Conservation (phyloP, 352 stramenopile genomes). For the Peronosclerospora sorghi region DNA sequence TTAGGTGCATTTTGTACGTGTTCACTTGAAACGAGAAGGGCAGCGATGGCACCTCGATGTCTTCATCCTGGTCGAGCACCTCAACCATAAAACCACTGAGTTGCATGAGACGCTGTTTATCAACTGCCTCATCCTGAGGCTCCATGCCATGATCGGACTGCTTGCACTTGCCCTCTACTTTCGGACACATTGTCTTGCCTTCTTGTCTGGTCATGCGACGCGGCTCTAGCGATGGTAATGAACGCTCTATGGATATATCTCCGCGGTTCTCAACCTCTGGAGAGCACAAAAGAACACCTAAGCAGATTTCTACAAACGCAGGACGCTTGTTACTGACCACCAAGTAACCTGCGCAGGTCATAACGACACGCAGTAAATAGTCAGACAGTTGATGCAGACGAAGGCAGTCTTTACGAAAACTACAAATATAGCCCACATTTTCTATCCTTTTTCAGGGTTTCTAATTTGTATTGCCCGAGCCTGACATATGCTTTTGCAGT, state of each 20-base stretch:
- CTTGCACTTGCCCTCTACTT: constrained; percentile 19
- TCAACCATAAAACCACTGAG: constrained; percentile 55
- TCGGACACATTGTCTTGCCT: constrained; percentile 10
- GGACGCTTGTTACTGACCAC: constrained; percentile 40
- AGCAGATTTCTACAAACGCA: constrained; percentile 50
- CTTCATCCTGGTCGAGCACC: constrained; percentile 36
- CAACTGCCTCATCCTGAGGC: constrained; percentile 4
- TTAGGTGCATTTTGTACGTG: constrained; percentile 37
- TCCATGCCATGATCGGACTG: constrained; percentile 14
- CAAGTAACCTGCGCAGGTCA: constrained; percentile 61
- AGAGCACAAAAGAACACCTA: constrained; percentile 40
- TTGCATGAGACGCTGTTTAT: constrained; percentile 33
- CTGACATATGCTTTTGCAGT: too few species aligned
- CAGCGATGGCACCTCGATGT: constrained; percentile 28
- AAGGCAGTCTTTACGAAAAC: too few species aligned
- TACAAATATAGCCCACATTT: too few species aligned
- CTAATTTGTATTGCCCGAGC: too few species aligned
- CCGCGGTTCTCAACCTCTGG: constrained; percentile 1
- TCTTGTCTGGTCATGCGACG: constrained; percentile 30
- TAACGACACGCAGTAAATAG: too few species aligned
- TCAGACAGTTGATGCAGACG: too few species aligned
- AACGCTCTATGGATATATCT: constrained; percentile 1
- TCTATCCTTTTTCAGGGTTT: too few species aligned
- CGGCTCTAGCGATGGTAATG: constrained; percentile 33
- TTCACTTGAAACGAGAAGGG: constrained; percentile 56